These are phyloP conservation scores for Claviceps pazoutovae DNA, from an alignment of 2,329 filamentous ascomycete genomes.

Conservation along the genomic window DNA sequence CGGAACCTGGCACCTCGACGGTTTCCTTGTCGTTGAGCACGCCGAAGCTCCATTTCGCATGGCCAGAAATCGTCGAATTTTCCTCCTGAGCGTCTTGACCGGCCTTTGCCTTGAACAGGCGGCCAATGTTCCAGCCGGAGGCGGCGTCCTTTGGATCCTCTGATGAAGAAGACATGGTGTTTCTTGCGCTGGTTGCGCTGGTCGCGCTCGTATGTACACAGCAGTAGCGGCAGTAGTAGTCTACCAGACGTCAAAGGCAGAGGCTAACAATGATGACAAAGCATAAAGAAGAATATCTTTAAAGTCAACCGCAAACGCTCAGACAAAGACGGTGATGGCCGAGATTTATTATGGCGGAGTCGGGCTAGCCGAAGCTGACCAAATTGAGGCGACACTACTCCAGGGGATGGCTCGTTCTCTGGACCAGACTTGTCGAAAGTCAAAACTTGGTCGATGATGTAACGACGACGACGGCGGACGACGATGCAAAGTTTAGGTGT, in stretches of 20 bases:
- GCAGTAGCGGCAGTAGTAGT: background rate
- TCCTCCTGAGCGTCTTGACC: background rate
- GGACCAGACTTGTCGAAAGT: background rate
- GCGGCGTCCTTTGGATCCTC: background rate
- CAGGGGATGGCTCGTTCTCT: background rate
- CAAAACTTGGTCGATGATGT: background rate
- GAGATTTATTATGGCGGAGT: background rate
- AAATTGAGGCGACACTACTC: background rate
- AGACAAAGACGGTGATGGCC: background rate
- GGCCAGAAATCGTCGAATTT: background rate
- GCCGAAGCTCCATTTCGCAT: slow-evolving; percentile 7
- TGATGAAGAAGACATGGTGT: slow-evolving; percentile 2
- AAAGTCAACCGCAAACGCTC: background rate
- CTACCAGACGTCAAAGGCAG: no score
- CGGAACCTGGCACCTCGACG: slow-evolving; percentile 8
- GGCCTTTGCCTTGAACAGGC: background rate
- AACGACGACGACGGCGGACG: background rate
- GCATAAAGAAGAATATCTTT: background rate
- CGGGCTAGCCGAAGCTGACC: background rate
- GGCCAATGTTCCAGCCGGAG: background rate
- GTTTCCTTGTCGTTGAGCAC: slow-evolving; percentile 7
- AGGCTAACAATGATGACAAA: background rate
- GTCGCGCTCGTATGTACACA: background rate
- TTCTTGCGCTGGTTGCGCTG: background rate
- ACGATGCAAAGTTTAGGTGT: background rate